Conservation (phyloP, 106 monocot species). For the Acorus calamus region DNA sequence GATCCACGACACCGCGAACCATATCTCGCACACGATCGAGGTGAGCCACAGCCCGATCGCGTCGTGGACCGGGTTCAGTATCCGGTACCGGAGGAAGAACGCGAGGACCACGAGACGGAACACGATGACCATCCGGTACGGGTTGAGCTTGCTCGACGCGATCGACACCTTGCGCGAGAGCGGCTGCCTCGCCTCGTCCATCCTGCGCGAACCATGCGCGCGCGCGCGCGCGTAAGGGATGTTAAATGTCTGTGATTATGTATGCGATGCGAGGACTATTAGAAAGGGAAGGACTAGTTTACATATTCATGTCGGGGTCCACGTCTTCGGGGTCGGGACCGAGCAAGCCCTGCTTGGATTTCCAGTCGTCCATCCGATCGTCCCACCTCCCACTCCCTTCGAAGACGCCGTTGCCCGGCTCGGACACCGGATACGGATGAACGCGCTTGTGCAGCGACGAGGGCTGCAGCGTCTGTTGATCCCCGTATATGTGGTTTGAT, state of each 20-base stretch:
- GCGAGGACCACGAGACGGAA: slow-evolving; percentile 68
- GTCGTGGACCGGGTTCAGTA: slow-evolving; percentile 74
- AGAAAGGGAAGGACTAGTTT: slow-evolving; percentile 5
- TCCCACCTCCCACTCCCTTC: slow-evolving; percentile 38
- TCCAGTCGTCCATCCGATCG: slow-evolving; percentile 86
- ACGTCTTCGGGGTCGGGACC: slow-evolving; percentile 49
- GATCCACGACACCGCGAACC: slow-evolving; percentile 96
- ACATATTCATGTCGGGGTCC: slow-evolving; percentile 78
- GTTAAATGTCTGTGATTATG: no score
- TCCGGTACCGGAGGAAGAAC: slow-evolving; percentile 79
- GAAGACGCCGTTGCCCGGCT: slow-evolving; percentile 36
- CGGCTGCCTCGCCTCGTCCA: slow-evolving; percentile 84
- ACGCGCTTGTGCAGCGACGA: slow-evolving; percentile 74
- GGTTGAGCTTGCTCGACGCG: slow-evolving; percentile 87
- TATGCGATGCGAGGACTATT: neutral
- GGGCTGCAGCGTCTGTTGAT: slow-evolving; percentile 12
- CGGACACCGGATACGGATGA: slow-evolving; percentile 75
- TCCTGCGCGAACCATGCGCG: slow-evolving; percentile 20
- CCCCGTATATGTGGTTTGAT: slow-evolving; percentile 38
- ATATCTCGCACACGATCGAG: slow-evolving; percentile 86
- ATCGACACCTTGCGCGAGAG: slow-evolving; percentile 85
- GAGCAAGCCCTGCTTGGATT: slow-evolving; percentile 54
- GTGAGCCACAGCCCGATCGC: slow-evolving; percentile 85
- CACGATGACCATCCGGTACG: slow-evolving; percentile 87
- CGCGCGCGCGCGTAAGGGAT: no score